phyloP scores from a whole-genome alignment of 345 rosid genomes.

The Brassica carinata region DNA sequence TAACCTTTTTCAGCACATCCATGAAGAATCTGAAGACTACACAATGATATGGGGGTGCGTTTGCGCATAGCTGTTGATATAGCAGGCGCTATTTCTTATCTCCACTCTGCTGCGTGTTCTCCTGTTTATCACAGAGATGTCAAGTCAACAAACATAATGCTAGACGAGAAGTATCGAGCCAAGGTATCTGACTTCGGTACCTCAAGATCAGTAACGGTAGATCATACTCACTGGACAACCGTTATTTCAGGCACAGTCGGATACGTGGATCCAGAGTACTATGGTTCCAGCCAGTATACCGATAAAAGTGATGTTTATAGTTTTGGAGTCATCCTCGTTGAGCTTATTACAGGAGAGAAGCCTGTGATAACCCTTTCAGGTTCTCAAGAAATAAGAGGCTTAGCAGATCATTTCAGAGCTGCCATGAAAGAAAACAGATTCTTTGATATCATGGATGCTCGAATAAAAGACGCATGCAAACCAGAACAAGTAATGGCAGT shows the following conservation, averaged over 20 bases:
- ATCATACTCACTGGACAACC: slow-evolving; percentile 19
- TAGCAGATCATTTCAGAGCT: slow-evolving; percentile 2
- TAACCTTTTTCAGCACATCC: slow-evolving; percentile 9
- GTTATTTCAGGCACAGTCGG: slow-evolving; percentile 32
- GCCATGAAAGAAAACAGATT: neutral
- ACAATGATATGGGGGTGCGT: slow-evolving; percentile 4
- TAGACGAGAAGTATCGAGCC: slow-evolving; percentile 16
- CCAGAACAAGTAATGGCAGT: slow-evolving; percentile 18
- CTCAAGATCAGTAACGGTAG: slow-evolving; percentile 4
- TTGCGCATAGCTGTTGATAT: slow-evolving; percentile 31
- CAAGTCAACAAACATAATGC: slow-evolving; percentile 11
- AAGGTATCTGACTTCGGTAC: slow-evolving; percentile 4
- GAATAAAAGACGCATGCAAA: slow-evolving; percentile 15
- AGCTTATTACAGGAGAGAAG: slow-evolving; percentile 5
- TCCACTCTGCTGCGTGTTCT: neutral
- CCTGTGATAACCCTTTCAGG: neutral
- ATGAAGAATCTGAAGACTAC: slow-evolving; percentile 11
- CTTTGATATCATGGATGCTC: neutral
- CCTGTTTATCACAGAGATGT: slow-evolving; percentile 14
- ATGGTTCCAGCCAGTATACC: slow-evolving; percentile 12
- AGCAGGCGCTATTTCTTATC: slow-evolving; percentile 2
- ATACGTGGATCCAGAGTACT: slow-evolving; percentile 18
- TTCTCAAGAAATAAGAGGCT: slow-evolving; percentile 18
- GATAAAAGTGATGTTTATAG: slow-evolving; percentile 8
- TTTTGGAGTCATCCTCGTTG: slow-evolving; percentile 9